Evolutionary conservation across 2,329 filamentous ascomycete genomes (phyloP), one percentile per base, ranked within the genome.

Genomic region (Fusarium mangiferae): DNA sequence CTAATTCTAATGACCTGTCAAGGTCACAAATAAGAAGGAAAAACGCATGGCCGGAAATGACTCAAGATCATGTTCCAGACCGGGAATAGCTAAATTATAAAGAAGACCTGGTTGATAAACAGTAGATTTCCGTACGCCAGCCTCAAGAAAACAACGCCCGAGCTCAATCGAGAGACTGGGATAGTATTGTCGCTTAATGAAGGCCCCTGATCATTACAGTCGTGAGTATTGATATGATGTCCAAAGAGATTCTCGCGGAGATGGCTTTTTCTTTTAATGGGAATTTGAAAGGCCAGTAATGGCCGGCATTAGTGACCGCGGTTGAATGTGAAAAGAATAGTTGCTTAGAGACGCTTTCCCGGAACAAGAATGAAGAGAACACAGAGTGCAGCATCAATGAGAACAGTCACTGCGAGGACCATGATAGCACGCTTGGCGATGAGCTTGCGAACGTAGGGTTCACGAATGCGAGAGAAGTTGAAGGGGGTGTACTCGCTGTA

Each of bases 401-500:
- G 81, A 35, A 92, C 81, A 36, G 95, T 95, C 70, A 96, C 88
- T 14, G 90, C 86, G 20, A 98, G 84, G 20, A 96, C 94, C 85
- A 96, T 95, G 48, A 94, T 80, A 1, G 96, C 92, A 66, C 96
- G 92, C 81, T 95, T 95, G 75, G 90, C 91, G 63, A 99, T 88
- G 26, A 98, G 90, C 79, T 91, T 93, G 74, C 94, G 92, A 62
- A 99, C 93, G 80, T 96, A 99, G 1, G 95, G 94, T 83, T 99
- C 96, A 62, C 93, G 91, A 73, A 98, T 94, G 45, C 90, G 90
- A 30, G 93, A 93, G 85, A 97, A 98, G 82, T 92, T 93, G 87
- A 98, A 95, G 57, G 97, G 95, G 0, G 96, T 98, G 84, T 98
- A 98, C 85, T 99, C 97, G 85, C 95, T 98, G 82, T 92, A 92